Base-by-base conservation (phyloP, 768 basidiomycete species). In the Sporobolomyces phaffii region DNA sequence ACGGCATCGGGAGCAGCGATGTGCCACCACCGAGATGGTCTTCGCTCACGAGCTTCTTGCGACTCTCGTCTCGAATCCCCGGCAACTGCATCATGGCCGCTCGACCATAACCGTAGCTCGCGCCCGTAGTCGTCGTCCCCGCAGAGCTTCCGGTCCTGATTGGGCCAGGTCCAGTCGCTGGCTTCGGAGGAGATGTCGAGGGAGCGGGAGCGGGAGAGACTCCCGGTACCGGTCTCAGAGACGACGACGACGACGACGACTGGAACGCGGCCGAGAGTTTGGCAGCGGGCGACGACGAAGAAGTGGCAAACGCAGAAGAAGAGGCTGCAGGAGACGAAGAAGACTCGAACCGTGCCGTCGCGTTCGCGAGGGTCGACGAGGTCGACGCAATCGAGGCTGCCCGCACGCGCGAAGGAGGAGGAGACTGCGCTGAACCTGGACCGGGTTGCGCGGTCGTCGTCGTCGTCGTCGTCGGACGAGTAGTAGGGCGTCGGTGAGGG, bases 31-130 rank as follows among this genome's bases (percentile, higher is more conserved):
- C 61, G 2, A 68, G 26, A 28, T 68, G 66, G 26, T 68, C 66
- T 36, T 60, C 61, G 48, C 50, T 45, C 9, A 68, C 66, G 41
- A 15, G 17, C 38, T 59, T 44, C 61, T 49, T 52, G 28, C 36
- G 26, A 15, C 20, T 50, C 26, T 57, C 54, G n/a, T 62, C 60
- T 40, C 60, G 40, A 24, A 65, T 60, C 2, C 65, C 65, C 3
- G 65, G 65, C 2, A 68, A 26, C 18, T 61, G 26, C 65, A 68
- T 68, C 60, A 57, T 62, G 26, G 34, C 47, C 20, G 58, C 59
- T 18, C 43, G 44, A 24, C 38, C 17, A 18, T 61, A 60, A 3
- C 45, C 51, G 26, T 59, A 54, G 3, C 15, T 40, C 28, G 24
- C 51, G 24, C 5, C 48, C 5, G 38, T 17, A 31, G n/a, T n/a